Conservation (phyloP, 176 grass and related monocot species). For the Hsuehochloa calcarea region DNA sequence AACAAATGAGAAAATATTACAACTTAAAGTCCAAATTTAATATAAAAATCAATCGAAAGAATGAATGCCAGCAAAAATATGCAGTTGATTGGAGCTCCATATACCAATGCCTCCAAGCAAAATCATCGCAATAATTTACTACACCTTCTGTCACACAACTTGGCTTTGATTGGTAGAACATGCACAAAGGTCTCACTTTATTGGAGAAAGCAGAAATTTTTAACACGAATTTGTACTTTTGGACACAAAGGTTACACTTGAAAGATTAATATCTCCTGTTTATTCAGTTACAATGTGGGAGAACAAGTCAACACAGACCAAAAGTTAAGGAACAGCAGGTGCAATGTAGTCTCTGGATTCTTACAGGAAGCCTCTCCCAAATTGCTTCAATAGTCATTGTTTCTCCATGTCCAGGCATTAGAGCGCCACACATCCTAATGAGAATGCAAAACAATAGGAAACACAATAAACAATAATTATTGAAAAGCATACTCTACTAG, state of each 20-base stretch:
- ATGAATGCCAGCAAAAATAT: neutral
- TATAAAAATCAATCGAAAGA: neutral
- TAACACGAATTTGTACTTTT: neutral
- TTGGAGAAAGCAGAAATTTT: neutral
- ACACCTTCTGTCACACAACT: neutral
- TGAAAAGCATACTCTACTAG: slow-evolving; percentile 9
- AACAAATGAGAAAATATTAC: neutral
- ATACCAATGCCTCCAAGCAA: neutral
- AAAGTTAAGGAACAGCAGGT: slow-evolving; percentile 1
- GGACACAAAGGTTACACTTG: neutral
- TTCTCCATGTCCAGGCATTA: slow-evolving; percentile 80
- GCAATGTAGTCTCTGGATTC: slow-evolving; percentile 22
- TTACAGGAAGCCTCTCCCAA: slow-evolving; percentile 81
- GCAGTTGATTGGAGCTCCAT: neutral
- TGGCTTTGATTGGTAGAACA: neutral
- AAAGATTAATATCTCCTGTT: neutral
- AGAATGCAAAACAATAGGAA: slow-evolving; percentile 4
- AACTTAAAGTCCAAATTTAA: neutral
- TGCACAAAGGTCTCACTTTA: neutral
- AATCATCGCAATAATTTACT: neutral
- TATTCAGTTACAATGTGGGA: neutral
- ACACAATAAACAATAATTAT: slow-evolving; percentile 15
- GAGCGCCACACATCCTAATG: slow-evolving; percentile 64
- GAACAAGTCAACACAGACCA: neutral
- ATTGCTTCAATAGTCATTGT: slow-evolving; percentile 65